Base-by-base conservation (phyloP, 140 eudicot genomes). In the Cichorium intybus region DNA sequence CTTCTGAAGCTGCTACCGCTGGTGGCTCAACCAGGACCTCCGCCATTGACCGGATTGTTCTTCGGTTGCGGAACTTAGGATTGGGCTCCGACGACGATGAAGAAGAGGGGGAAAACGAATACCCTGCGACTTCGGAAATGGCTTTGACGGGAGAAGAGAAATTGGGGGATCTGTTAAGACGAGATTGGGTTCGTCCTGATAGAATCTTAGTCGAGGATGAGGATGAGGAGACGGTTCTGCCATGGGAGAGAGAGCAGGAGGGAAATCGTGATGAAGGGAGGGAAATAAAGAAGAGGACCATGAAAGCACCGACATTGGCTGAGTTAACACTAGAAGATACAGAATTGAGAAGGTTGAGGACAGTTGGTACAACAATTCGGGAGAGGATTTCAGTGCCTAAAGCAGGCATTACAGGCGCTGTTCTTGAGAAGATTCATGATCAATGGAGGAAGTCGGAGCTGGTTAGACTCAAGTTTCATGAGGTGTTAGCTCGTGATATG, bases 131-230 rank as follows among this genome's bases (percentile, higher is more conserved):
- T 80, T 74, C 58, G 24, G 46, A 77, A 45, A 62, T 52, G 62
- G 59, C 24, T 69, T 37, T 63, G 24, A 74, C 63, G 9, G 83
- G 81, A 4, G 88, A 85, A 4, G 96, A 87, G 71, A 88, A 75
- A 43, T 69, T 91, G 50, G 96, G 96, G 63, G 96, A 91, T 76
- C 85, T 91, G 83, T 75, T 91, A 77, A 77, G 71, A 69, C 76
- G 96, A 64, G 98, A 91, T 59, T 91, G 97, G 98, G 80, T 91
- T 48, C 76, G 95, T 26, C 96, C 95, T 0, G 98, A 91, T 75
- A 85, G 72, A 46, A 74, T 87, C 43, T 74, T 91, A 66, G 68
- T 35, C 4, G 89, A 87, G 53, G 79, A 77, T 14, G 84, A 76
- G 0, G 91, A 77, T 14, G 82, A 58, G 16, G 88, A 62, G 2